Evolutionary conservation across 441 rosid genomes (phyloP).

Genomic region (Erodium trifolium): DNA sequence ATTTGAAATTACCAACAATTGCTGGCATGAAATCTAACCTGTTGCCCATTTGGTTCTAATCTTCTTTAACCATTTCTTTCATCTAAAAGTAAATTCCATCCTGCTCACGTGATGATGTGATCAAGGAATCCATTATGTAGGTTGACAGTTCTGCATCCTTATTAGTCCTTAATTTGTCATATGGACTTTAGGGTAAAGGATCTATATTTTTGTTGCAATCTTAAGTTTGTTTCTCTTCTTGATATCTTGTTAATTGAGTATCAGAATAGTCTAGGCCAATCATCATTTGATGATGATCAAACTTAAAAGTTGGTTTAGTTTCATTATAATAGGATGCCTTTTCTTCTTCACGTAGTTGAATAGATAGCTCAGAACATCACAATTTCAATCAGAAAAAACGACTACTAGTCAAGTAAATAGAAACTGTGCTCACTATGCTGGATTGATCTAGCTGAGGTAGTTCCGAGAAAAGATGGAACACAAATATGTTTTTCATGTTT

Average conservation of each 20-base stretch:
- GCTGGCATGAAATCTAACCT: not conserved
- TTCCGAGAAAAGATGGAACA: not conserved
- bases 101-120: not conserved
- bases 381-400: not conserved
- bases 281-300: too few species aligned
- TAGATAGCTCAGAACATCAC: too few species aligned
- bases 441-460: not conserved
- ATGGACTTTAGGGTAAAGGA: too few species aligned
- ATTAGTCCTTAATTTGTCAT: too few species aligned
- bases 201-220: too few species aligned
- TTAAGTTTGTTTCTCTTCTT: too few species aligned
- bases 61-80: not conserved
- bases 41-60: not conserved
- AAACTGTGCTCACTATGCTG: not conserved
- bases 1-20: conserved; percentile 3
- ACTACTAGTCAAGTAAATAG: not conserved
- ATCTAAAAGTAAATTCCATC: not conserved
- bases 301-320: too few species aligned
- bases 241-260: too few species aligned
- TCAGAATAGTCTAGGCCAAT: too few species aligned
- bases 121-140: too few species aligned
- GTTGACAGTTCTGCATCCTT: not conserved
- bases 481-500: not conserved
- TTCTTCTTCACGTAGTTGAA: too few species aligned
- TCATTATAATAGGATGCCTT: too few species aligned